A percentile compares a stretch with the other conserved stretches of the same genome.
phyloP scores from a whole-genome alignment of 768 basidiomycete species.

The Amanita phalloides region DNA sequence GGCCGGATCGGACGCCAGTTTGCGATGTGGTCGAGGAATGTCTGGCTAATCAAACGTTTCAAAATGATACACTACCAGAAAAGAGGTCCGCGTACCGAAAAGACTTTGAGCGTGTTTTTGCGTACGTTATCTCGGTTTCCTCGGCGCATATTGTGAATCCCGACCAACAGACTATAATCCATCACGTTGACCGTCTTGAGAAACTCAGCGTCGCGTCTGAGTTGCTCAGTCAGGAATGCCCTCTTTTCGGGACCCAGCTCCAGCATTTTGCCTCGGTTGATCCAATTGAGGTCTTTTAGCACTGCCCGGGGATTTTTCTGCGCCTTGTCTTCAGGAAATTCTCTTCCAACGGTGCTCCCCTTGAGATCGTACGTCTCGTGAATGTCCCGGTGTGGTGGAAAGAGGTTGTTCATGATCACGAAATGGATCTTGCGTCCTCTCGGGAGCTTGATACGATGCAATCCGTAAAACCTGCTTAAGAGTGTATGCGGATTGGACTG shows the following conservation, averaged over 20 bases:
- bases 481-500: conserved; percentile 89
- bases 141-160: conserved; percentile 83
- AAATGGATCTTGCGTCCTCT: conserved; percentile 94
- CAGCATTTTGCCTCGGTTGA: conserved; percentile 62
- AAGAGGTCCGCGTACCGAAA: conserved; percentile 52
- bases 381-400: conserved; percentile 93
- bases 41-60: conserved; percentile 40
- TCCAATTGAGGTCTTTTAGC: conserved; percentile 96
- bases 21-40: conserved; percentile 47
- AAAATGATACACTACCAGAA: not conserved
- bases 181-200: conserved; percentile 79
- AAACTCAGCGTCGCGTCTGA: conserved; percentile 80
- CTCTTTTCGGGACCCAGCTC: conserved; percentile 96
- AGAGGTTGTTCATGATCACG: conserved; percentile 99
- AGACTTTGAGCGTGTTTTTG: conserved; percentile 84
- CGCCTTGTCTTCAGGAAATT: conserved; percentile 77
- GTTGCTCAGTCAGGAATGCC: conserved; percentile 83
- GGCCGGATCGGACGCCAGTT: conserved; percentile 43
- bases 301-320: conserved; percentile 79
- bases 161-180: conserved; percentile 94
- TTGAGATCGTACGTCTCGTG: conserved; percentile 98
- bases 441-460: conserved; percentile 96
- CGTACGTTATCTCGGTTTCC: conserved; percentile 91
- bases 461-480: conserved; percentile 89
- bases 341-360: conserved; percentile 83